Base-by-base conservation (phyloP, 1,139 yeast species). In the Taphrina pruni region DNA sequence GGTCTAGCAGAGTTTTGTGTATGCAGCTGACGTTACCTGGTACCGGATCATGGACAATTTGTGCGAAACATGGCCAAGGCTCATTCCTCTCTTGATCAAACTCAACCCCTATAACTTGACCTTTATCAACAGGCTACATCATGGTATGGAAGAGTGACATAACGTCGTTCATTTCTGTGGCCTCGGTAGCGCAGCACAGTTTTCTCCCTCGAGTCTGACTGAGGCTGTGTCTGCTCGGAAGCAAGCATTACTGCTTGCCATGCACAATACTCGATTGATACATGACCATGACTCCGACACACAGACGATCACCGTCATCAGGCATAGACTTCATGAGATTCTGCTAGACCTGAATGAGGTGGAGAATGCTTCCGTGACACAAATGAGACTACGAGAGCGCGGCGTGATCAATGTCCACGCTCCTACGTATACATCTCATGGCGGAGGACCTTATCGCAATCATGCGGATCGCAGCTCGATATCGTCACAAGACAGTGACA, bases 21-120 rank as follows among this genome's bases (percentile, higher is more conserved):
- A 26, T 26, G 32, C 32, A 26, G 32, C 32, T 26, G 32, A 26
- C 32, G 32, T 26, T 26, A 26, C 32, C 32, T 4, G 32, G 11
- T 45, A 45, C 8, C 20, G n/a, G 48, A 45, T 45, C 48, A 45
- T n/a, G 48, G 20, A 45, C 48, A 45, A 45, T 45, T 45, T 45
- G 48, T 45, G 48, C 48, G 48, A 45, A 45, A 45, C 48, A 45
- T 45, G 20, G 8, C 48, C 8, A 12, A 17, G 48, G 20, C 11
- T 39, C 48, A 4, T 14, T 39, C 48, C 48, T 14, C 6, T 45
- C 48, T 45, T 45, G 48, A 45, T n/a, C 48, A 45, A 45, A 45
- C 48, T 39, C 43, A 12, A 12, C 48, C 20, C 48, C 48, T 45
- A 14, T 14, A 12, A 45, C 1, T 45, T 45, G 20, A 2, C 4